Percentiles rank a stretch among this genome's conserved stretches.
These are phyloP conservation scores for Vigna angularis DNA, from an alignment of 306 rosid genomes.

Conservation along the genomic window DNA sequence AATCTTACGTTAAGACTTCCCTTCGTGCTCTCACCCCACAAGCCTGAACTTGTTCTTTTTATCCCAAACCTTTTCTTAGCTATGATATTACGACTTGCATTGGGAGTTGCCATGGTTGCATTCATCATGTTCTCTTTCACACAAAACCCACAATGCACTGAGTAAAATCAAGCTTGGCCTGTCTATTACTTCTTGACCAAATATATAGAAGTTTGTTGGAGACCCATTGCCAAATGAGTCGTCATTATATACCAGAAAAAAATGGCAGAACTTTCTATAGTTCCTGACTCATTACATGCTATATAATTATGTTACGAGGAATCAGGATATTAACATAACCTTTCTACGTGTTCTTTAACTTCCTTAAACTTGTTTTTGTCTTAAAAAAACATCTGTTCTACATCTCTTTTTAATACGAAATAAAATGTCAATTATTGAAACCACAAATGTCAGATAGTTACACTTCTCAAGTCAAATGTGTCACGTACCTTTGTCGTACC, in stretches of 20 bases:
- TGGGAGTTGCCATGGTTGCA: slow-evolving; percentile 54
- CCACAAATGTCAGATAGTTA: too few species aligned
- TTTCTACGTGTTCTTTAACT: slow-evolving; percentile 8
- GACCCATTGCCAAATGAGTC: slow-evolving; percentile 18
- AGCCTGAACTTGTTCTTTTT: slow-evolving; percentile 35
- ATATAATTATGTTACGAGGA: not conserved
- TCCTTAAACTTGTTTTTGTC: not conserved
- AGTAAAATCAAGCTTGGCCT: not conserved
- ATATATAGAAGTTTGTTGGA: not conserved
- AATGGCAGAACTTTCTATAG: not conserved
- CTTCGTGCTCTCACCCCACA: slow-evolving; percentile 68
- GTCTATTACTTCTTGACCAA: not conserved
- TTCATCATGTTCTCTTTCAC: slow-evolving; percentile 56
- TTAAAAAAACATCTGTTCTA: too few species aligned
- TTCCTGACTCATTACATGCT: slow-evolving; percentile 8
- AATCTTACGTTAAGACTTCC: slow-evolving; percentile 48
- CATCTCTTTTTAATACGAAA: too few species aligned
- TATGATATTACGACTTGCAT: slow-evolving; percentile 49
- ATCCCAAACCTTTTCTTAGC: not conserved
- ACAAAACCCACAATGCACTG: not conserved
- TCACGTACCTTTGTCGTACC: too few species aligned
- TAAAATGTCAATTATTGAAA: too few species aligned
- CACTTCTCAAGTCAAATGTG: too few species aligned
- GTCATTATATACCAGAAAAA: slow-evolving; percentile 21
- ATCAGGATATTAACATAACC: too few species aligned